These are phyloP conservation scores for Singerocomus rubriflavus DNA, from an alignment of 1,284 basidiomycete genomes.

Conservation along the genomic window DNA sequence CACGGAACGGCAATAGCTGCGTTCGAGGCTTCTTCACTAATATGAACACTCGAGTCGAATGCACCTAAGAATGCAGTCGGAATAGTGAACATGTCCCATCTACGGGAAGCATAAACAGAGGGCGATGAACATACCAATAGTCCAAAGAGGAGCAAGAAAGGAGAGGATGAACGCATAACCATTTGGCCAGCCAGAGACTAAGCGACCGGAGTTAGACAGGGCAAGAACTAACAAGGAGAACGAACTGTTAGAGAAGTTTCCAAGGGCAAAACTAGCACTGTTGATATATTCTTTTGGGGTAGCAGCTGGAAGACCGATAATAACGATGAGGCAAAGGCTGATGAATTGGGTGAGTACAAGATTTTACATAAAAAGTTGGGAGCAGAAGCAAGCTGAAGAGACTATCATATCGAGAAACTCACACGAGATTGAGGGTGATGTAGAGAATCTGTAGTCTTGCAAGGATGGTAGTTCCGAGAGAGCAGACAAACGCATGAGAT, in stretches of 20 bases:
- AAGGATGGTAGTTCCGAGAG: constrained; percentile 60
- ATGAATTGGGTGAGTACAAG: background rate
- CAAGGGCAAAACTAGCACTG: constrained; percentile 60
- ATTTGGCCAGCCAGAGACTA: constrained; percentile 67
- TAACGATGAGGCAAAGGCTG: constrained; percentile 71
- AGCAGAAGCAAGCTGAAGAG: too few relatives aligned
- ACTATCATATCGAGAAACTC: constrained; percentile 2
- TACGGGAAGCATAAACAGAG: background rate
- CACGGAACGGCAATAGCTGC: constrained; percentile 70
- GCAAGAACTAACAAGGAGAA: constrained; percentile 1
- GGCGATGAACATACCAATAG: constrained; percentile 51
- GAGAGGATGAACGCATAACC: constrained; percentile 76
- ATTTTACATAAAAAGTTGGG: background rate
- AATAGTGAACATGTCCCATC: background rate
- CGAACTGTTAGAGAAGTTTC: constrained; percentile 55
- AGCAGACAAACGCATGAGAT: constrained; percentile 61
- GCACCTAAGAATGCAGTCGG: constrained; percentile 32
- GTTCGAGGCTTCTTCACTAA: constrained; percentile 76
- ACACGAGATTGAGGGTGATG: constrained; percentile 67
- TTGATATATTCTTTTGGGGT: constrained; percentile 70
- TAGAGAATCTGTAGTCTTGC: constrained; percentile 76
- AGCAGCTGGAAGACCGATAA: constrained; percentile 72
- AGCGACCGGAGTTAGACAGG: background rate
- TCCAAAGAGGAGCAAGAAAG: constrained; percentile 77
- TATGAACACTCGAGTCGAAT: constrained; percentile 67